Conservation (phyloP, 805 yeast genomes). For the Metschnikowia arizonensis region DNA sequence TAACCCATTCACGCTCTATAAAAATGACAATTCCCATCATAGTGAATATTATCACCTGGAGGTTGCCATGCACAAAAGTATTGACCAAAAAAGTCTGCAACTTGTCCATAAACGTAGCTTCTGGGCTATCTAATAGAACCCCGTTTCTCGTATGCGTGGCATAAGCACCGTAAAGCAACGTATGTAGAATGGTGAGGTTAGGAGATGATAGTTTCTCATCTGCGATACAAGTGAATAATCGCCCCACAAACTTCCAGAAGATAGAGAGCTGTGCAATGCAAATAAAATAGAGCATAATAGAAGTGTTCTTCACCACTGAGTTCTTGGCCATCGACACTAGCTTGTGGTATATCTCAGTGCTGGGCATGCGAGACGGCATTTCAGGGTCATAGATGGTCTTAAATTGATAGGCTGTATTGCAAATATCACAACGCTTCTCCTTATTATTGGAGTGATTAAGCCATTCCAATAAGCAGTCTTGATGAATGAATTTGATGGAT, state of each 20-base stretch:
- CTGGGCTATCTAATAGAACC: constrained; percentile 9
- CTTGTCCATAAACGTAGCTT: constrained; percentile 18
- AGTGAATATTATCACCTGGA: constrained; percentile 39
- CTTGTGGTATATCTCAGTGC: constrained; percentile 42
- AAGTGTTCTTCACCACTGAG: constrained; percentile 18
- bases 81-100: constrained; percentile 23
- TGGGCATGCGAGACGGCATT: constrained; percentile 65
- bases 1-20: constrained; percentile 67
- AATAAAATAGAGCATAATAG: constrained; percentile 33
- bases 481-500: constrained; percentile 88
- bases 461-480: constrained; percentile 89
- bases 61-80: constrained; percentile 36
- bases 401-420: constrained; percentile 71
- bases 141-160: constrained; percentile 9
- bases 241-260: constrained; percentile 51
- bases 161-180: constrained; percentile 39
- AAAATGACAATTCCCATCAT: constrained; percentile 45
- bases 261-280: constrained; percentile 55
- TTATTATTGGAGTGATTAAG: constrained; percentile 60
- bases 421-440: constrained; percentile 74
- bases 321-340: constrained; percentile 20
- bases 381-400: constrained; percentile 58
- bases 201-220: constrained; percentile 49
- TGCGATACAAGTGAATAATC: constrained; percentile 51
- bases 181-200: constrained; percentile 25